A percentile compares a stretch with the other conserved stretches of the same genome.
These are phyloP conservation scores for Pythium rishiriense DNA, from an alignment of 352 stramenopile genomes.

Conservation along the genomic window DNA sequence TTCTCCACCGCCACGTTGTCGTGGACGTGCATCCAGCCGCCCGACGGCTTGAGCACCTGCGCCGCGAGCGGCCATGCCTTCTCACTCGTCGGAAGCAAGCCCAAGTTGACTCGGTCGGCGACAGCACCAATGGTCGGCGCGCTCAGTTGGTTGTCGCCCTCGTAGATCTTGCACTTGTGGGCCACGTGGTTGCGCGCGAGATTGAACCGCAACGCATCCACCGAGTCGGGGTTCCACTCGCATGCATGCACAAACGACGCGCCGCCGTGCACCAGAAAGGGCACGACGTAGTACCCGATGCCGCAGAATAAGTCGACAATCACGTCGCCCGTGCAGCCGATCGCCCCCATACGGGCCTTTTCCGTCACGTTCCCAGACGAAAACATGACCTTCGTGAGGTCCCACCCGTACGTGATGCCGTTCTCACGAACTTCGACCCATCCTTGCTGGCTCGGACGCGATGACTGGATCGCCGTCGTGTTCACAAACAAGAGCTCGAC, in stretches of 20 bases:
- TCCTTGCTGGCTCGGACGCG: constrained; percentile 41
- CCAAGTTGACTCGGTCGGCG: constrained; percentile 94
- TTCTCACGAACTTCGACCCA: constrained; percentile 93
- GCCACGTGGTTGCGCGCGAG: constrained; percentile 90
- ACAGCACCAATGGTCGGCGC: constrained; percentile 71
- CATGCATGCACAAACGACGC: constrained; percentile 91
- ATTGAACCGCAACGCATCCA: constrained; percentile 91
- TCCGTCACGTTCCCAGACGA: constrained; percentile 96
- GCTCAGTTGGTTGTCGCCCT: constrained; percentile 89
- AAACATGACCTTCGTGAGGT: constrained; percentile 97
- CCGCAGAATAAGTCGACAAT: constrained; percentile 97
- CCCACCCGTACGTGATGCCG: constrained; percentile 93
- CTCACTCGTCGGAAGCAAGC: constrained; percentile 93
- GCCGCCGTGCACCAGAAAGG: constrained; percentile 91
- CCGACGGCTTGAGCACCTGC: constrained; percentile 84
- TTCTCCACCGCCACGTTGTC: constrained; percentile 92
- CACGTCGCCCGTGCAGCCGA: constrained; percentile 82
- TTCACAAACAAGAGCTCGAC: constrained; percentile 73
- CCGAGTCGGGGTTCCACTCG: constrained; percentile 96
- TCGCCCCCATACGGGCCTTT: constrained; percentile 92
- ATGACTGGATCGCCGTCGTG: constrained; percentile 34
- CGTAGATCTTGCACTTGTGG: constrained; percentile 70
- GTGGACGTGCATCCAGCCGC: constrained; percentile 96
- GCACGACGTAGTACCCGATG: constrained; percentile 98
- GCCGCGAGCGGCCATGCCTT: constrained; percentile 93